phyloP scores from a whole-genome alignment of 257 asterid species.

The Primulina eburnea region DNA sequence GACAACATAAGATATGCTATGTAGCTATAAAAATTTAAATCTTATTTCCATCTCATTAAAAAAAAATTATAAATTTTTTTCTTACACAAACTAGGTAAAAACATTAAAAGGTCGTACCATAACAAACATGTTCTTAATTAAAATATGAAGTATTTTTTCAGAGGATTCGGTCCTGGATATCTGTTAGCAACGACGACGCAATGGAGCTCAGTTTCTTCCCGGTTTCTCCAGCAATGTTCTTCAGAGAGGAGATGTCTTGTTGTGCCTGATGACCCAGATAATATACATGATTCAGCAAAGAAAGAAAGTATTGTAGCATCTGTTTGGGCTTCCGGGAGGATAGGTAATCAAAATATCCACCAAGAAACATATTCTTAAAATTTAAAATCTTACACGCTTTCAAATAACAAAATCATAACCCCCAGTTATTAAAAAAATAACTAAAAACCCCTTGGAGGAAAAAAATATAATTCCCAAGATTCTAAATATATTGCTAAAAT shows the following conservation, averaged over 20 bases:
- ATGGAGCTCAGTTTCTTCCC: conserved; percentile 78
- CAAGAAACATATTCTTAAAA: not conserved
- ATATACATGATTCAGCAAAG: not conserved
- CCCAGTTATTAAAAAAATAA: not conserved
- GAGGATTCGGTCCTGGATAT: conserved; percentile 92
- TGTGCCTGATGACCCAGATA: conserved; percentile 65
- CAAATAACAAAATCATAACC: not conserved
- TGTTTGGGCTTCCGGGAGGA: not conserved
- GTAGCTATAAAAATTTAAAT: conserved; percentile 5
- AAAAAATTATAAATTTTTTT: conserved; percentile 18
- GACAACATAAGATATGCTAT: not conserved
- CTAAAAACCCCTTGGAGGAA: too few species aligned
- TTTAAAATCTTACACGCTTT: too few species aligned
- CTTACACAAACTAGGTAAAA: conserved; percentile 23
- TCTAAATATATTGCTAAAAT: not conserved
- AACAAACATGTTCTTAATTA: conserved; percentile 31
- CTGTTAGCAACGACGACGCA: conserved; percentile 75
- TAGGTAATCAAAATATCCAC: not conserved
- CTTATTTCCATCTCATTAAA: conserved; percentile 1
- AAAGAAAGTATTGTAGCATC: not conserved
- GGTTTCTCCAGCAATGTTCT: conserved; percentile 95
- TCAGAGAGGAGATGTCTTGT: conserved; percentile 85
- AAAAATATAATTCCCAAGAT: not conserved
- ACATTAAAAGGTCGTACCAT: conserved; percentile 19
- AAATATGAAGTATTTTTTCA: conserved; percentile 32